These are phyloP conservation scores for Russula earlei DNA, from an alignment of 768 basidiomycete species.

Conservation along the genomic window DNA sequence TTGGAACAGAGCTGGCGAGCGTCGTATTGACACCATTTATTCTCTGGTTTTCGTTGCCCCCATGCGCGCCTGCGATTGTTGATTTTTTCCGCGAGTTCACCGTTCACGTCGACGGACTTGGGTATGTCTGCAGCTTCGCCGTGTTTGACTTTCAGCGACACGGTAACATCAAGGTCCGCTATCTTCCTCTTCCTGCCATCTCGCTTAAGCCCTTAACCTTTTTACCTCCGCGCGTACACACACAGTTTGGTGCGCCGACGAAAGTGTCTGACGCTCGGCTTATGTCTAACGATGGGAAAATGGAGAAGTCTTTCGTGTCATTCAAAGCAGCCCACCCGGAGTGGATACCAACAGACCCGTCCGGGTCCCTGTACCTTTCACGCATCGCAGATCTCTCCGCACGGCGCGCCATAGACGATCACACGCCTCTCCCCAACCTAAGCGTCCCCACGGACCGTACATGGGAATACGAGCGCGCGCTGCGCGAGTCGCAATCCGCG, in stretches of 20 bases:
- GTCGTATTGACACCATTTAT: constrained; percentile 93
- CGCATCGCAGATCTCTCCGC: constrained; percentile 47
- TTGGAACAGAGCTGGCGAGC: constrained; percentile 79
- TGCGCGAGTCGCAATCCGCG: constrained; percentile 56
- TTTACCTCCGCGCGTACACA: background rate
- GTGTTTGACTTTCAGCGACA: constrained; percentile 97
- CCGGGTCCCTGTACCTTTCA: constrained; percentile 83
- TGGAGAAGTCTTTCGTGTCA: constrained; percentile 96
- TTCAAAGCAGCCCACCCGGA: constrained; percentile 96
- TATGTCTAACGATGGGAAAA: constrained; percentile 89
- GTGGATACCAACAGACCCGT: constrained; percentile 88
- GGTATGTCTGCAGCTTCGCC: constrained; percentile 96
- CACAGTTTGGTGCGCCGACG: constrained; percentile 78
- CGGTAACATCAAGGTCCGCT: constrained; percentile 75
- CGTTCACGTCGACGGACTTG: constrained; percentile 91
- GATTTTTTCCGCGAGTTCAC: constrained; percentile 99
- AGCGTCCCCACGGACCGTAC: constrained; percentile 35
- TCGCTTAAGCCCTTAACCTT: no score
- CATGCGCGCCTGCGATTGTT: constrained; percentile 81
- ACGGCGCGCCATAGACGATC: constrained; percentile 4
- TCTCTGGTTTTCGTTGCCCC: constrained; percentile 85
- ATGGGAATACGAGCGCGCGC: constrained; percentile 68
- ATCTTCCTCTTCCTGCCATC: background rate
- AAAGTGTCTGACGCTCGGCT: constrained; percentile 59
- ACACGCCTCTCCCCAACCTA: constrained; percentile 2